Evolutionary conservation across 1,284 basidiomycete genomes (phyloP).

Genomic region (Papiliotrema flavescens): DNA sequence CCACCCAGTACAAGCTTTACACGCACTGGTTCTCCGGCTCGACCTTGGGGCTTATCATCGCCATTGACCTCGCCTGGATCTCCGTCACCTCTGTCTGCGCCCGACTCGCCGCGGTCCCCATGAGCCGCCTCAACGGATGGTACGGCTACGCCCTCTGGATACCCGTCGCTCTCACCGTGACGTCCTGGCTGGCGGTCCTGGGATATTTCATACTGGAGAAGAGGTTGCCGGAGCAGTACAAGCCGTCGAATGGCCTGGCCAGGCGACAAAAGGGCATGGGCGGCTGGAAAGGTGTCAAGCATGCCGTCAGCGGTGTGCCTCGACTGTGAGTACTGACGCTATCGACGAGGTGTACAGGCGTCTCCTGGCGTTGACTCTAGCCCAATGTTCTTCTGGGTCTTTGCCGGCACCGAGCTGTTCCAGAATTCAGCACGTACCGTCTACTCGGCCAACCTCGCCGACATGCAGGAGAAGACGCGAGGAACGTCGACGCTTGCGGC

Average conservation of each 20-base stretch:
- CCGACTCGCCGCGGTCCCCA: constrained; percentile 40
- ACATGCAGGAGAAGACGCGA: constrained; percentile 48
- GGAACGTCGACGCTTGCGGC: constrained; percentile 46
- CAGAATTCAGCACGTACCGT: constrained; percentile 46
- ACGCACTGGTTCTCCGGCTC: constrained; percentile 41
- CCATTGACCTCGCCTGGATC: constrained; percentile 39
- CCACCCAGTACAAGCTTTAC: constrained; percentile 41
- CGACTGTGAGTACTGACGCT: constrained; percentile 13
- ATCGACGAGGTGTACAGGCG: background rate
- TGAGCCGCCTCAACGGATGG: constrained; percentile 42
- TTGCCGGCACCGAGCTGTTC: constrained; percentile 34
- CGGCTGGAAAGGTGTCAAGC: constrained; percentile 18
- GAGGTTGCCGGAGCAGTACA: constrained; percentile 35
- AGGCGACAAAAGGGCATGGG: constrained; percentile 14
- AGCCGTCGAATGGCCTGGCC: constrained; percentile 23
- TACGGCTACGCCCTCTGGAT: constrained; percentile 50
- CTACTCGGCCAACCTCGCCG: constrained; percentile 49
- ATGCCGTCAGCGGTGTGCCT: constrained; percentile 13
- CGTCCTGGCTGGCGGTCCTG: constrained; percentile 32
- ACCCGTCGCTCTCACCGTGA: constrained; percentile 35
- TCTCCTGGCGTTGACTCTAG: constrained; percentile 9
- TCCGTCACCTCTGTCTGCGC: constrained; percentile 32
- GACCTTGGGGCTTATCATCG: constrained; percentile 31
- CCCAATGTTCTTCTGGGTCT: constrained; percentile 41
- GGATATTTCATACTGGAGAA: constrained; percentile 44